These are phyloP conservation scores for Inonotus hispidus DNA, from an alignment of 1,284 basidiomycete genomes.

Conservation along the genomic window DNA sequence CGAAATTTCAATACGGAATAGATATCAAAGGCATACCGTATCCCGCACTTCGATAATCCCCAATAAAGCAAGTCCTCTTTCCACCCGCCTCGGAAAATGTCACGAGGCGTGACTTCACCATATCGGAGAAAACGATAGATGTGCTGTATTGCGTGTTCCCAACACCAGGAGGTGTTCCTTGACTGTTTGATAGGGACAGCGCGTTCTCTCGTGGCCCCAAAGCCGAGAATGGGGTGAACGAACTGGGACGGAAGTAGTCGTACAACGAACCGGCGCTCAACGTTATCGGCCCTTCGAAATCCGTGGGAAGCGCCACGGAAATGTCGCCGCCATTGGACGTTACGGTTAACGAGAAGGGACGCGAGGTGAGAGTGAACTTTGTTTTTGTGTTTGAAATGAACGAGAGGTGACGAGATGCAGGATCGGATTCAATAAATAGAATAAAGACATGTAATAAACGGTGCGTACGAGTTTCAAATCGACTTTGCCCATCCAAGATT, in stretches of 20 bases:
- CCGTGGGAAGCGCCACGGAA: slow-evolving; percentile 6
- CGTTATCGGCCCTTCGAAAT: slow-evolving; percentile 10
- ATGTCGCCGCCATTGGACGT: slow-evolving; percentile 5
- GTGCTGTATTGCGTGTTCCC: background rate
- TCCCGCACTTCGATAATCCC: background rate
- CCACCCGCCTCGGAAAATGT: slow-evolving; percentile 13
- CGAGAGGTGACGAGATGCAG: background rate
- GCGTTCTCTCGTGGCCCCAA: background rate
- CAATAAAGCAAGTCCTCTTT: slow-evolving; percentile 6
- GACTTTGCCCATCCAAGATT: background rate
- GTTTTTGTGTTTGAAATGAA: background rate
- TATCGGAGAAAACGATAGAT: background rate
- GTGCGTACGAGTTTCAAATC: background rate
- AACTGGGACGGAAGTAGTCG: background rate
- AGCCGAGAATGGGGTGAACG: background rate
- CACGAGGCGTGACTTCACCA: background rate
- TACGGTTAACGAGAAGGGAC: slow-evolving; percentile 2
- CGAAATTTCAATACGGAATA: too few relatives aligned
- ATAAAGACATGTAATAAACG: background rate
- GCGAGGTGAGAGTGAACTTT: background rate
- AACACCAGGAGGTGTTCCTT: background rate
- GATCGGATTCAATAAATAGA: background rate
- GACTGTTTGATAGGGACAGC: too few relatives aligned
- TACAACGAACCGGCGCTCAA: background rate
- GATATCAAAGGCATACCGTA: background rate